These are phyloP conservation scores for Hysterium pulicare DNA, from an alignment of 2,329 filamentous ascomycete species.

Conservation along the genomic window DNA sequence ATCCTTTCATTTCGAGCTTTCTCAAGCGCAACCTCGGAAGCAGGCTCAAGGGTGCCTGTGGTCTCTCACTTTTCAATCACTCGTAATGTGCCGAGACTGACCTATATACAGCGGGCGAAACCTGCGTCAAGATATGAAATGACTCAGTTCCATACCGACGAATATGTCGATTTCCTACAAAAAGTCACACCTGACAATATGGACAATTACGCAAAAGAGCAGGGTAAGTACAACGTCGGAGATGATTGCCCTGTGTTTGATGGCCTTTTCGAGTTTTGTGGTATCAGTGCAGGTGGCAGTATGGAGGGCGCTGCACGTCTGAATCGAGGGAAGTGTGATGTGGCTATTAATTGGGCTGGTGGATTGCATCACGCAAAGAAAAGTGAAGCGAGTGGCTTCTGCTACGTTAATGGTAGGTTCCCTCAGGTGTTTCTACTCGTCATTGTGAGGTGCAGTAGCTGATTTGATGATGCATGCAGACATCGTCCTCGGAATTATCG, in stretches of 20 bases:
- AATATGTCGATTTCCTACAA: conserved; percentile 68
- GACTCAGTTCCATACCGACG: conserved; percentile 71
- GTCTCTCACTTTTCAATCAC: not conserved
- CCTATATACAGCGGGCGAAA: conserved; percentile 35
- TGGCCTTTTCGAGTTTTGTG: conserved; percentile 67
- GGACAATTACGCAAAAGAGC: conserved; percentile 87
- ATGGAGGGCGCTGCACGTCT: conserved; percentile 69
- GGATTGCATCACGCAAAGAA: conserved; percentile 50
- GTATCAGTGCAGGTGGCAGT: conserved; percentile 65
- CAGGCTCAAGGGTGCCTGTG: conserved; percentile 1
- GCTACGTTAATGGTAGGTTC: conserved; percentile 45
- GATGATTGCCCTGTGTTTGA: conserved; percentile 65
- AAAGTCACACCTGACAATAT: conserved; percentile 99
- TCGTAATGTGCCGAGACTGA: conserved; percentile 11
- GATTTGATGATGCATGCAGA: conserved; percentile 47
- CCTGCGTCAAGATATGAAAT: conserved; percentile 65
- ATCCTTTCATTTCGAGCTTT: not conserved
- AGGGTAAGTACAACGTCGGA: conserved; percentile 71
- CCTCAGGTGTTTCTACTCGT: not conserved
- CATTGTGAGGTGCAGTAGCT: too few relatives aligned
- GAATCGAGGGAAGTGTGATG: conserved; percentile 66
- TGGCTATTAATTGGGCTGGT: conserved; percentile 55
- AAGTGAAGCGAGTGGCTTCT: conserved; percentile 47
- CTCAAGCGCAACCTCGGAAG: not conserved
- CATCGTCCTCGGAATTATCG: conserved; percentile 64